Conservation (phyloP, 1,284 basidiomycete species). For the Puccinia coronata region DNA sequence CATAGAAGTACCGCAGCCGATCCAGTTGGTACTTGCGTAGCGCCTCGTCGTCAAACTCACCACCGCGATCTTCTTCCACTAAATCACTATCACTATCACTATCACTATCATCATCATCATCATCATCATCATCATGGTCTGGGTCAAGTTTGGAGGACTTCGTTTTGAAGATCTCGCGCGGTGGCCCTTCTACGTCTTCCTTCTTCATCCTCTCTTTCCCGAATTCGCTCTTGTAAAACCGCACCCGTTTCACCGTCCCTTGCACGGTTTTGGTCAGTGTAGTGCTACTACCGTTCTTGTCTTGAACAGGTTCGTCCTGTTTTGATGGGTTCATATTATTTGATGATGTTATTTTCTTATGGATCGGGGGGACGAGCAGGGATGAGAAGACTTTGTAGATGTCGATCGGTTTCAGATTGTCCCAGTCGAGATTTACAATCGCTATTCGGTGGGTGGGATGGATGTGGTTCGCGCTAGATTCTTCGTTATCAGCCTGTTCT, state of each 20-base stretch:
- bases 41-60: conserved; percentile 72
- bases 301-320: no score
- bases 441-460: conserved; percentile 73
- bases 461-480: conserved; percentile 53
- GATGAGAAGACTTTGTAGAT: conserved; percentile 92
- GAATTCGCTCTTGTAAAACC: conserved; percentile 89
- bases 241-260: conserved; percentile 73
- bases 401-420: conserved; percentile 85
- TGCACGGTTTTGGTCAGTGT: conserved; percentile 54
- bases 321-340: no score
- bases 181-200: conserved; percentile 89
- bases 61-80: conserved; percentile 57
- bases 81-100: conserved; percentile 61
- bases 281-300: no score
- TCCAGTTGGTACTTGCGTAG: conserved; percentile 91
- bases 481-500: no score
- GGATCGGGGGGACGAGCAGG: conserved; percentile 67
- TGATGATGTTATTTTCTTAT: no score
- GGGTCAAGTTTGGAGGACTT: no score
- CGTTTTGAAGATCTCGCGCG: conserved; percentile 78
- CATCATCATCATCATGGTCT: no score
- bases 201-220: conserved; percentile 82
- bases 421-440: conserved; percentile 97
- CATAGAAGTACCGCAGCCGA: conserved; percentile 92
- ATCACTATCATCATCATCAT: background rate